Percentiles rank a stretch among this genome's conserved stretches.
Conservation (phyloP, 2,329 filamentous ascomycete genomes). For the Sclerotinia sclerotiorum region DNA sequence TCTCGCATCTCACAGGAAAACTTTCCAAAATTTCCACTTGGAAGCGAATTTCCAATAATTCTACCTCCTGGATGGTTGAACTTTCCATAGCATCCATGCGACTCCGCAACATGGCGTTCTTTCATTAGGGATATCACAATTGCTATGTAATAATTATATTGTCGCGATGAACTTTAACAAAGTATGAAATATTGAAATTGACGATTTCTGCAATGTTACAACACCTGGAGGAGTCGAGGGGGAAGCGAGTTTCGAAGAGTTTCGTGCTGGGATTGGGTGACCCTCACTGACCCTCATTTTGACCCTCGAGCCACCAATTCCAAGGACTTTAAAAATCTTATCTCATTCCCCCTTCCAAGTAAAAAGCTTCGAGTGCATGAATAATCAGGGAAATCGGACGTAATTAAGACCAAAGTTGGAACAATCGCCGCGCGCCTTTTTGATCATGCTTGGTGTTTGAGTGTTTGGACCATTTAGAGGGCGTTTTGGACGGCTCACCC, state of each 20-base stretch:
- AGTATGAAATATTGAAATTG: slow-evolving; percentile 19
- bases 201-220: slow-evolving; percentile 25
- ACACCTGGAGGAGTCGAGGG: slow-evolving; percentile 14
- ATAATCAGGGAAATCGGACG: slow-evolving; percentile 17
- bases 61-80: slow-evolving; percentile 1
- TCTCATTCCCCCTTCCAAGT: slow-evolving; percentile 2
- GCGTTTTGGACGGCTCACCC: slow-evolving; percentile 10
- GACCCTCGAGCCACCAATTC: slow-evolving; percentile 17
- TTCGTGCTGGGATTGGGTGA: slow-evolving; percentile 19
- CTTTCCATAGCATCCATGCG: neutral
- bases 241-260: slow-evolving; percentile 25
- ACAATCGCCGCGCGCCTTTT: slow-evolving; percentile 24
- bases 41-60: neutral
- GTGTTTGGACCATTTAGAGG: slow-evolving; percentile 19
- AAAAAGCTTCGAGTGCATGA: slow-evolving; percentile 20
- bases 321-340: slow-evolving; percentile 15
- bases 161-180: neutral
- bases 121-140: neutral
- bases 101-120: slow-evolving; percentile 2
- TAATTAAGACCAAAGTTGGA: slow-evolving; percentile 20
- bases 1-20: neutral
- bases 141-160: neutral
- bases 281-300: slow-evolving; percentile 8
- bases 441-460: slow-evolving; percentile 2
- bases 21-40: neutral